Percentiles rank a stretch among this genome's conserved stretches.
These are phyloP conservation scores for Agaricus blazei DNA, from an alignment of 768 basidiomycete genomes.

Conservation along the genomic window DNA sequence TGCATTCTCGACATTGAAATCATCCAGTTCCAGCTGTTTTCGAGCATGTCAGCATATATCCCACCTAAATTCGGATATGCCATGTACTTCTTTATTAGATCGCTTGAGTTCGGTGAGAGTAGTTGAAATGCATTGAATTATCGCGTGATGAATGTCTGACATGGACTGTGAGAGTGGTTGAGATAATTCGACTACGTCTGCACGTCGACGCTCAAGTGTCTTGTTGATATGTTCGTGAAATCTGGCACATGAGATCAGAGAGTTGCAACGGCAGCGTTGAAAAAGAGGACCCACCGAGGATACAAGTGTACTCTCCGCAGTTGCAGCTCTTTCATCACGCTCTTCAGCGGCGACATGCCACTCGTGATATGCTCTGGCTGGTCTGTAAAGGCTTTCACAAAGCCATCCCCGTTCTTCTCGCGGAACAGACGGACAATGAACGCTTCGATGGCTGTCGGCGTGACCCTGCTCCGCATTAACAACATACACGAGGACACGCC, in stretches of 20 bases:
- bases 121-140: constrained; percentile 90
- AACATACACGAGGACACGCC: not conserved
- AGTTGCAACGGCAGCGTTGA: not conserved
- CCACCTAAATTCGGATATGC: not conserved
- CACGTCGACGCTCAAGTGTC: constrained; percentile 74
- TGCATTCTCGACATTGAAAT: constrained; percentile 86
- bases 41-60: not conserved
- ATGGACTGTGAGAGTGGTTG: constrained; percentile 82
- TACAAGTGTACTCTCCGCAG: constrained; percentile 87
- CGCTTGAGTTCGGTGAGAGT: constrained; percentile 89
- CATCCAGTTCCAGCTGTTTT: constrained; percentile 86
- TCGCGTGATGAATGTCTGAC: constrained; percentile 87
- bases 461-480: constrained; percentile 52
- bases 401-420: constrained; percentile 84
- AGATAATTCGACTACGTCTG: constrained; percentile 89
- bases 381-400: constrained; percentile 96
- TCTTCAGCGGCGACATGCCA: constrained; percentile 87
- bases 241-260: constrained; percentile 30
- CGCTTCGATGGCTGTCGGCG: constrained; percentile 78
- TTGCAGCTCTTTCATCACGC: constrained; percentile 90
- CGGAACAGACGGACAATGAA: constrained; percentile 91
- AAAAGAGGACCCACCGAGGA: constrained; percentile 58
- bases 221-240: constrained; percentile 88
- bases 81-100: constrained; percentile 62
- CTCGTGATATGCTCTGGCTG: constrained; percentile 93